Evolutionary conservation across 2,329 filamentous ascomycete genomes (phyloP).

Genomic region (Cladobotryum protrusum): DNA sequence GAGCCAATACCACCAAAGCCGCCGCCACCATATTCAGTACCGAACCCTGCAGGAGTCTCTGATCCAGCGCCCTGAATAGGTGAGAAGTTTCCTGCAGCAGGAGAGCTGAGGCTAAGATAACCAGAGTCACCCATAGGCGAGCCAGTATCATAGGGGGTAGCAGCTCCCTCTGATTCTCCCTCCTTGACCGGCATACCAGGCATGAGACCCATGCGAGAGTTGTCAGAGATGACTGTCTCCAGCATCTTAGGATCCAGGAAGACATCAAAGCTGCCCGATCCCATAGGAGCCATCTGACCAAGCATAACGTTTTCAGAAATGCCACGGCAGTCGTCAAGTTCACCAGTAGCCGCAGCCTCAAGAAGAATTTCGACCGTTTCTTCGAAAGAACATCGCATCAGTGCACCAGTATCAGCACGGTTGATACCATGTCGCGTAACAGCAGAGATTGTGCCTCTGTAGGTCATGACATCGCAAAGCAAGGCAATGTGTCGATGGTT

Average conservation of each 20-base stretch:
- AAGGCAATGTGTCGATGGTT: constrained; percentile 96
- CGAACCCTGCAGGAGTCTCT: constrained; percentile 61
- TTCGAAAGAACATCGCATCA: constrained; percentile 99
- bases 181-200: constrained; percentile 72
- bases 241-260: constrained; percentile 93
- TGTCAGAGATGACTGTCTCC: constrained; percentile 89
- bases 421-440: constrained; percentile 99
- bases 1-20: constrained; percentile 44
- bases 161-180: constrained; percentile 70
- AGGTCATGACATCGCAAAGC: constrained; percentile 96
- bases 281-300: constrained; percentile 93
- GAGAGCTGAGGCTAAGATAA: constrained; percentile 57
- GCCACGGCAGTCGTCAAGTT: constrained; percentile 95
- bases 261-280: constrained; percentile 92
- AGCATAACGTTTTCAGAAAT: constrained; percentile 99
- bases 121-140: constrained; percentile 72
- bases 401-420: constrained; percentile 89
- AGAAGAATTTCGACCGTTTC: constrained; percentile 98
- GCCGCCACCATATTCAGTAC: constrained; percentile 51
- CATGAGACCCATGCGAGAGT: constrained; percentile 77
- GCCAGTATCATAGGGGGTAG: constrained; percentile 88
- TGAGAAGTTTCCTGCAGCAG: constrained; percentile 62
- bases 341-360: constrained; percentile 88
- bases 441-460: constrained; percentile 86
- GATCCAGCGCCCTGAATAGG: constrained; percentile 72